phyloP scores from a whole-genome alignment of 225 moss, liverwort and hornwort species.

The Neckera pumila region DNA sequence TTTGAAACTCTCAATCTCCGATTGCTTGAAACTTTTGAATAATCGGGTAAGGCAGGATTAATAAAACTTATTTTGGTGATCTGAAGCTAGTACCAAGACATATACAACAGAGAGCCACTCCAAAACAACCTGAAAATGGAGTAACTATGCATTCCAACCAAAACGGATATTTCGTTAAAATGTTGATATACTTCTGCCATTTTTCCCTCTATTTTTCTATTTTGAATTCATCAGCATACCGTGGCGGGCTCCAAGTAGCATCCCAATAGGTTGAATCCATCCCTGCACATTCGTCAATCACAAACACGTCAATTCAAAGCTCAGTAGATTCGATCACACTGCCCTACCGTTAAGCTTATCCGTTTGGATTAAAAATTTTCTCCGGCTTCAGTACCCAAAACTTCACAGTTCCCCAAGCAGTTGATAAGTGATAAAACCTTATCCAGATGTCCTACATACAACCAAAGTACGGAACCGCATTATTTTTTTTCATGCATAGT shows the following conservation, averaged over 20 bases:
- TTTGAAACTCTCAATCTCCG: not conserved
- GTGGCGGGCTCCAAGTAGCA: conserved; percentile 93
- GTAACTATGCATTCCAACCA: too few species aligned
- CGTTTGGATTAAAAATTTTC: not conserved
- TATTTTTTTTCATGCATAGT: not conserved
- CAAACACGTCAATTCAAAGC: not conserved
- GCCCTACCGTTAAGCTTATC: not conserved
- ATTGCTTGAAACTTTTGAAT: not conserved
- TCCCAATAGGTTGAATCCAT: conserved; percentile 69
- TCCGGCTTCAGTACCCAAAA: too few species aligned
- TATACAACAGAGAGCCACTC: accelerated
- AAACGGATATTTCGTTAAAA: too few species aligned
- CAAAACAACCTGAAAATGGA: not conserved
- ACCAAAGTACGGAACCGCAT: too few species aligned
- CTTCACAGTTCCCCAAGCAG: not conserved
- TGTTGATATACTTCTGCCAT: too few species aligned
- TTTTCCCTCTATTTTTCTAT: too few species aligned
- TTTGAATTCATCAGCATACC: not conserved
- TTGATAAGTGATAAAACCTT: not conserved
- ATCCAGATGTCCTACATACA: not conserved
- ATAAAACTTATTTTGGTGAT: too few species aligned
- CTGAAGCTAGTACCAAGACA: not conserved
- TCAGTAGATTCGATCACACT: not conserved
- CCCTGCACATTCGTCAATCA: conserved; percentile 29
- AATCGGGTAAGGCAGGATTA: not conserved